A percentile compares a stretch with the other conserved stretches of the same genome.
Evolutionary conservation across 257 asterid genomes (phyloP).

Genomic region (Solanum boliviense): DNA sequence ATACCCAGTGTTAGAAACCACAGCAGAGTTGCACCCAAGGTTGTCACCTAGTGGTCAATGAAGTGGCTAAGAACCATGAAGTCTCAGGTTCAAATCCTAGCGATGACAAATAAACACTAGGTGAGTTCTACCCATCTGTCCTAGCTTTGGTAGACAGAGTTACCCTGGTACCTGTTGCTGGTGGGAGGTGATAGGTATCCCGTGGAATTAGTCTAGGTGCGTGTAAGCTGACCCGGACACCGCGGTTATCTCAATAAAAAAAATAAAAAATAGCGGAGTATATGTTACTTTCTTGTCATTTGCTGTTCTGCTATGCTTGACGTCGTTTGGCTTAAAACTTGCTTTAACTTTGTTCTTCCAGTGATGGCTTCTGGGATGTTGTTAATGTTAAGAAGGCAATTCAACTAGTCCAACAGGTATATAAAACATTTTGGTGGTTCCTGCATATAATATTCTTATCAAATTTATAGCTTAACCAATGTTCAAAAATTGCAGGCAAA

Average conservation of each 20-base stretch:
- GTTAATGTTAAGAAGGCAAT: slow-evolving; percentile 60
- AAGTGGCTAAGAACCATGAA: background rate
- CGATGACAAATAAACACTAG: background rate
- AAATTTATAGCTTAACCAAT: background rate
- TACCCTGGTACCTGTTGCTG: background rate
- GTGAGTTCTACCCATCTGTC: background rate
- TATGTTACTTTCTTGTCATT: background rate
- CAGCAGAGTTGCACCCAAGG: background rate
- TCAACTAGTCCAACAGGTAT: slow-evolving; percentile 78
- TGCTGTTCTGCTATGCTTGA: background rate
- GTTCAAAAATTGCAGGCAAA: slow-evolving; percentile 25
- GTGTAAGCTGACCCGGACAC: background rate
- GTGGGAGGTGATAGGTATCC: background rate
- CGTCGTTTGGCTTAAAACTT: background rate
- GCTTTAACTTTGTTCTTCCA: slow-evolving; percentile 18
- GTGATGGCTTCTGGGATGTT: slow-evolving; percentile 98
- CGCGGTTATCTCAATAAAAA: background rate
- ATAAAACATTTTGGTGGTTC: background rate
- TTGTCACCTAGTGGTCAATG: background rate
- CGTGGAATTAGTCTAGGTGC: background rate
- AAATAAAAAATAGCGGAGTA: background rate
- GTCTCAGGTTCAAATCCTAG: background rate
- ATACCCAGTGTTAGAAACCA: background rate
- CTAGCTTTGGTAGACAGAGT: background rate
- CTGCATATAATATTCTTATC: background rate